These are phyloP conservation scores for Yamadazyma kanchanaburiensis DNA, from an alignment of 1,139 yeast genomes.

Conservation along the genomic window DNA sequence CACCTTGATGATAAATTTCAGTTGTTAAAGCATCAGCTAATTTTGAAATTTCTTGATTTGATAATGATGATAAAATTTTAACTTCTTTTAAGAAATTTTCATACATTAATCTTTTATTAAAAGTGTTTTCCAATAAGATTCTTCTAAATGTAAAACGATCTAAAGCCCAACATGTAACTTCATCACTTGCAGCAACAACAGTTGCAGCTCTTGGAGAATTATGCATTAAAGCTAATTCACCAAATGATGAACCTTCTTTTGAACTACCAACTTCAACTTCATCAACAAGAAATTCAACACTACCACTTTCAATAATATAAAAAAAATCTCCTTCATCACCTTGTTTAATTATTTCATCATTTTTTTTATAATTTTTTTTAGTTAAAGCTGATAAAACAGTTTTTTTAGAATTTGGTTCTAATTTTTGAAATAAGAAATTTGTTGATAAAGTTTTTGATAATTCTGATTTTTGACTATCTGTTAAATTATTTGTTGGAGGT, in stretches of 20 bases:
- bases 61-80: constrained; percentile 68
- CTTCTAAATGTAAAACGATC: constrained; percentile 93
- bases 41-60: constrained; percentile 84
- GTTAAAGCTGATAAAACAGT: constrained; percentile 80
- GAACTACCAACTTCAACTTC: constrained; percentile 71
- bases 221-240: constrained; percentile 96
- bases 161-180: constrained; percentile 76
- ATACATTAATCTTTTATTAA: constrained; percentile 85
- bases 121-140: constrained; percentile 85
- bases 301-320: constrained; percentile 83
- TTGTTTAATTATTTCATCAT: constrained; percentile 73
- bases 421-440: constrained; percentile 78
- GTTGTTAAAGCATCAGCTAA: constrained; percentile 92
- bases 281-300: constrained; percentile 76
- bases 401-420: constrained; percentile 68
- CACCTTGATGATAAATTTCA: constrained; percentile 68
- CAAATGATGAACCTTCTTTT: constrained; percentile 87
- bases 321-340: constrained; percentile 97
- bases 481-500: constrained; percentile 67
- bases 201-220: constrained; percentile 98
- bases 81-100: constrained; percentile 87
- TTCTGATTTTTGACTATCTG: constrained; percentile 62
- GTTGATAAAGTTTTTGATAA: constrained; percentile 69
- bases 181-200: constrained; percentile 68
- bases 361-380: constrained; percentile 60